phyloP scores from a whole-genome alignment of 1,284 basidiomycete genomes.

The Nidula niveotomentosa region DNA sequence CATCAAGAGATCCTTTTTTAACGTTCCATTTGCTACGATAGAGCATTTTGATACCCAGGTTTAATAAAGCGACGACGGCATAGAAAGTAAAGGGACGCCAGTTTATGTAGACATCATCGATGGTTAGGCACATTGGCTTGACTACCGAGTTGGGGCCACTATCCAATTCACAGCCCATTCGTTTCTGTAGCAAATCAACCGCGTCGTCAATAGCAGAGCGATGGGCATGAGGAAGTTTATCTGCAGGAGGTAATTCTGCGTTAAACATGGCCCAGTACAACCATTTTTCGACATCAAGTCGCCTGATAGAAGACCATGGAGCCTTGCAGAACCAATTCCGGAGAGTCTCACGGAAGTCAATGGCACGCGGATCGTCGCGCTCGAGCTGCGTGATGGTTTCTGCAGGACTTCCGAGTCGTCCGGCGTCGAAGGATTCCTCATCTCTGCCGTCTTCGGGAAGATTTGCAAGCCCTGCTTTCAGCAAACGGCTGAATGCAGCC shows the following conservation, averaged over 20 bases:
- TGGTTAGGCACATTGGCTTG: slow-evolving; percentile 68
- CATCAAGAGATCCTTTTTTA: slow-evolving; percentile 48
- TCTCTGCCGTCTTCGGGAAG: slow-evolving; percentile 53
- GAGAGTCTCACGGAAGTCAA: slow-evolving; percentile 74
- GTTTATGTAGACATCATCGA: slow-evolving; percentile 74
- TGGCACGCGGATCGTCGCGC: slow-evolving; percentile 66
- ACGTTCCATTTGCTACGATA: slow-evolving; percentile 49
- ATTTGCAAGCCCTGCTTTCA: slow-evolving; percentile 63
- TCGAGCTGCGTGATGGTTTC: slow-evolving; percentile 59
- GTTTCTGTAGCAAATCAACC: slow-evolving; percentile 66
- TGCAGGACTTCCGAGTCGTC: slow-evolving; percentile 59
- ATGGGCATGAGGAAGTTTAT: slow-evolving; percentile 45
- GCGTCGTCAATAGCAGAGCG: slow-evolving; percentile 56
- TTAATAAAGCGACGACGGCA: slow-evolving; percentile 54
- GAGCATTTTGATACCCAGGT: slow-evolving; percentile 44
- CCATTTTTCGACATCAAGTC: slow-evolving; percentile 73
- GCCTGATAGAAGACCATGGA: slow-evolving; percentile 72
- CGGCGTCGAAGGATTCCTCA: slow-evolving; percentile 50
- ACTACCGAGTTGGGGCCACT: slow-evolving; percentile 60
- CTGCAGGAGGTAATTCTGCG: slow-evolving; percentile 49
- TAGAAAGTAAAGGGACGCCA: slow-evolving; percentile 79
- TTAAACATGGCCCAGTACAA: slow-evolving; percentile 86
- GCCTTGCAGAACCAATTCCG: slow-evolving; percentile 76
- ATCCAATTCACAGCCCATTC: slow-evolving; percentile 67
- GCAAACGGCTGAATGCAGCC: slow-evolving; percentile 43